Percentiles rank a stretch among this genome's conserved stretches.
Evolutionary conservation across 78 protist genomes (phyloP).

Genomic region (Cavenderia fasciculata): DNA sequence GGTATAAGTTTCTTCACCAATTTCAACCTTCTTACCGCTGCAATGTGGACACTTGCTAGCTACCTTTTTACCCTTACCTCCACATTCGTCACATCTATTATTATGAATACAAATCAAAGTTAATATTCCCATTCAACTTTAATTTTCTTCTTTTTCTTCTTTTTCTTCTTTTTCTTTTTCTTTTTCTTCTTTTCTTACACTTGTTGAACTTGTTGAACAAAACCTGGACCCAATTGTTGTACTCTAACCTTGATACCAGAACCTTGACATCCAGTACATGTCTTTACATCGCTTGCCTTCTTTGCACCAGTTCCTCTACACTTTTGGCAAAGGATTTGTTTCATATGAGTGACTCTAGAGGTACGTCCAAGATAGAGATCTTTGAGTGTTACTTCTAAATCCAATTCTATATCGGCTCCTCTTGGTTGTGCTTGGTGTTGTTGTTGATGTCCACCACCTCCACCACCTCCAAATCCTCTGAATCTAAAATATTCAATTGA

Average conservation of each 20-base stretch:
- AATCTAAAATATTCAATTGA: conserved; percentile 5
- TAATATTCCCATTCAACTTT: too few species aligned
- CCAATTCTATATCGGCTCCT: conserved; percentile 80
- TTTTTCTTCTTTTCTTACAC: conserved; percentile 2
- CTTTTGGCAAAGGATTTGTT: conserved; percentile 80
- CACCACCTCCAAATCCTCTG: conserved; percentile 33
- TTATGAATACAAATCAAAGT: too few species aligned
- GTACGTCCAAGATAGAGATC: conserved; percentile 86
- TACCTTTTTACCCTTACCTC: conserved; percentile 86
- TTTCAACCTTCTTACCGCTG: conserved; percentile 72
- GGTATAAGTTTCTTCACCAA: conserved; percentile 39
- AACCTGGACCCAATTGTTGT: conserved; percentile 91
- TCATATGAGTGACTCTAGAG: conserved; percentile 53
- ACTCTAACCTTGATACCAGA: conserved; percentile 52
- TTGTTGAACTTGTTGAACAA: conserved; percentile 84
- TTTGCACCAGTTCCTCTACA: conserved; percentile 91
- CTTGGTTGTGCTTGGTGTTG: conserved; percentile 40
- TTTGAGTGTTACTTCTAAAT: conserved; percentile 81
- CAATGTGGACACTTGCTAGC: conserved; percentile 75
- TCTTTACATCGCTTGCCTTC: conserved; percentile 68
- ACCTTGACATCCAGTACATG: conserved; percentile 82
- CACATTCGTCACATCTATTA: conserved; percentile 83
- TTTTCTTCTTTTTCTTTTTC: too few species aligned
- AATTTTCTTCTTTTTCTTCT: too few species aligned
- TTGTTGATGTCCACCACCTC: conserved; percentile 38